phyloP scores from a whole-genome alignment of 192 early-diverging fungal genomes.

The Podila minutissima region DNA sequence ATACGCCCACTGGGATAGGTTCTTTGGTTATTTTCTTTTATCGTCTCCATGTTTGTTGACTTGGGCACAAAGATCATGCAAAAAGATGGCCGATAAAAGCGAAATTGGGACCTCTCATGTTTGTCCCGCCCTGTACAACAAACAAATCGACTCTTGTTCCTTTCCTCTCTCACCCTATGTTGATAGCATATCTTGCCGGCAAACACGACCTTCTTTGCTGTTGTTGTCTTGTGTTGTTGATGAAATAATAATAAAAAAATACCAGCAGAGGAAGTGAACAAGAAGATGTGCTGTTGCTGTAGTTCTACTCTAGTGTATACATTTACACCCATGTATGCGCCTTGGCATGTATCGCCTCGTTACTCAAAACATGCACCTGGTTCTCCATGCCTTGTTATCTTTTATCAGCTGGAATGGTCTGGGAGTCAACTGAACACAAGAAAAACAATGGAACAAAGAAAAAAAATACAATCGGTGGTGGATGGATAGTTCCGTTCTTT shows the following conservation, averaged over 20 bases:
- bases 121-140: background rate
- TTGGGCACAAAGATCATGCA: slow-evolving; percentile 19
- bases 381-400: background rate
- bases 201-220: no score
- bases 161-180: background rate
- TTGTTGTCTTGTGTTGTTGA: no score
- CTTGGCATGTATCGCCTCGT: no score
- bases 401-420: background rate
- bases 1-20: no score
- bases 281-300: no score
- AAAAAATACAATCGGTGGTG: background rate
- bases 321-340: no score
- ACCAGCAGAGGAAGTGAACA: no score
- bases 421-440: no score
- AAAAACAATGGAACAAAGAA: background rate
- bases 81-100: slow-evolving; percentile 16
- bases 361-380: no score
- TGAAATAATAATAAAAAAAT: no score
- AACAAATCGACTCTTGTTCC: background rate
- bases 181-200: background rate
- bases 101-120: background rate
- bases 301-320: no score
- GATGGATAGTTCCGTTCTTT: background rate
- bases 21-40: background rate
- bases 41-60: background rate